A percentile compares a stretch with the other conserved stretches of the same genome.
Evolutionary conservation across 208 protist species (phyloP).

Genomic region (Blastocrithidia nonstop): DNA sequence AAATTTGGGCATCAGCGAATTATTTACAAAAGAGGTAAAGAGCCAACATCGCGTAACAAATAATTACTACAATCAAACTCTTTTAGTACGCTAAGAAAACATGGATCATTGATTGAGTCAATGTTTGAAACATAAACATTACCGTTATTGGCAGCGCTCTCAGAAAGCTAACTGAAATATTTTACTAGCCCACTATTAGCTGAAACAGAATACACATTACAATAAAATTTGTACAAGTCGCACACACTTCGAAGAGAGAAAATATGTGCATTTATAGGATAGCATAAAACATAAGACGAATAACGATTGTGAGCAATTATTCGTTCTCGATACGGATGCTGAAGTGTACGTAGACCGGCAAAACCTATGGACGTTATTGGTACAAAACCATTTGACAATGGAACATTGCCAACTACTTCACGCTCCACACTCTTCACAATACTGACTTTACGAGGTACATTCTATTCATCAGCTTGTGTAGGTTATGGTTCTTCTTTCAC

Average conservation of each 20-base stretch:
- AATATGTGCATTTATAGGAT: background rate
- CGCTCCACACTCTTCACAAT: too few relatives aligned
- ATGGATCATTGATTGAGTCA: background rate
- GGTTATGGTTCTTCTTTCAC: too few relatives aligned
- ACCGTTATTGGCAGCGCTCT: background rate
- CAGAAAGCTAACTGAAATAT: background rate
- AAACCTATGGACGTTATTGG: background rate
- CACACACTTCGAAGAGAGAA: background rate
- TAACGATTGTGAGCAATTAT: background rate
- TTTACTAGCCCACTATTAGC: background rate
- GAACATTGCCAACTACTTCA: too few relatives aligned
- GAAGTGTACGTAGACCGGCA: slow-evolving; percentile 1
- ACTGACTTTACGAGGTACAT: too few relatives aligned
- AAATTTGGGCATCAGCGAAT: slow-evolving; percentile 3
- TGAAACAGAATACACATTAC: background rate
- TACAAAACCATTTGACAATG: too few relatives aligned
- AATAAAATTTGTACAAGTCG: background rate
- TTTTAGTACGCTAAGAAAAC: background rate
- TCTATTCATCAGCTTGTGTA: too few relatives aligned
- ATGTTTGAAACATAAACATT: background rate
- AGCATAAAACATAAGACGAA: slow-evolving; percentile 4
- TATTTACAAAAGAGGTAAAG: background rate
- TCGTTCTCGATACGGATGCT: slow-evolving; percentile 3
- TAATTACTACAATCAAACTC: background rate
- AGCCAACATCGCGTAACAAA: background rate